Conservation (phyloP, 106 monocot species). For the Dendrobium officinale region DNA sequence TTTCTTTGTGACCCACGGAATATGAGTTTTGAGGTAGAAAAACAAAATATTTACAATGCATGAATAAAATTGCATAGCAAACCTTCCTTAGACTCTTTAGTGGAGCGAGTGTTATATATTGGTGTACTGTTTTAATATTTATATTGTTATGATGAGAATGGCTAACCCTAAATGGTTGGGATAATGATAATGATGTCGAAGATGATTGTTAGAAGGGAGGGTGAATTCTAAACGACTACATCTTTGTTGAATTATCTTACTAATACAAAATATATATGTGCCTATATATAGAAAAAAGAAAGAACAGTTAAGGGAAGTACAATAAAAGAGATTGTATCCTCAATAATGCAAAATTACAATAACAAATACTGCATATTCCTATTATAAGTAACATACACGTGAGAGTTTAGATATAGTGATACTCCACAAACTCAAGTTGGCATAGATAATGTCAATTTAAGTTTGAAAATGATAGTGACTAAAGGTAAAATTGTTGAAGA, state of each 20-base stretch:
- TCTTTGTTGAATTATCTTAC: not conserved
- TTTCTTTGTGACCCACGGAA: not conserved
- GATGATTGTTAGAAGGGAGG: not conserved
- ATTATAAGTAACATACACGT: not conserved
- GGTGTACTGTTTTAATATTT: not conserved
- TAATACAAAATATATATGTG: too few species aligned
- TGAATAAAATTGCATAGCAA: not conserved
- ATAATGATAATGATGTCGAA: not conserved
- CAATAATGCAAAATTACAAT: not conserved
- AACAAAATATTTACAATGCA: not conserved
- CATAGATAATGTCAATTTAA: not conserved
- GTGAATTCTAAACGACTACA: not conserved
- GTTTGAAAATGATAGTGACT: not conserved
- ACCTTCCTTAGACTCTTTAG: not conserved
- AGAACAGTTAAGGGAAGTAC: not conserved
- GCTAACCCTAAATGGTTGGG: too few species aligned
- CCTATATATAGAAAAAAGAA: too few species aligned
- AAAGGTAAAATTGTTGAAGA: not conserved
- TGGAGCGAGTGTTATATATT: not conserved
- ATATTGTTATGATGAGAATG: too few species aligned
- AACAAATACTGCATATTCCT: not conserved
- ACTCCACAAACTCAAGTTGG: not conserved
- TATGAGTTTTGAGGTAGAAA: not conserved
- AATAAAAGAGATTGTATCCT: not conserved
- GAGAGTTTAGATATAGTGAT: not conserved